phyloP scores from a whole-genome alignment of 306 rosid species.

The Abrus precatorius region DNA sequence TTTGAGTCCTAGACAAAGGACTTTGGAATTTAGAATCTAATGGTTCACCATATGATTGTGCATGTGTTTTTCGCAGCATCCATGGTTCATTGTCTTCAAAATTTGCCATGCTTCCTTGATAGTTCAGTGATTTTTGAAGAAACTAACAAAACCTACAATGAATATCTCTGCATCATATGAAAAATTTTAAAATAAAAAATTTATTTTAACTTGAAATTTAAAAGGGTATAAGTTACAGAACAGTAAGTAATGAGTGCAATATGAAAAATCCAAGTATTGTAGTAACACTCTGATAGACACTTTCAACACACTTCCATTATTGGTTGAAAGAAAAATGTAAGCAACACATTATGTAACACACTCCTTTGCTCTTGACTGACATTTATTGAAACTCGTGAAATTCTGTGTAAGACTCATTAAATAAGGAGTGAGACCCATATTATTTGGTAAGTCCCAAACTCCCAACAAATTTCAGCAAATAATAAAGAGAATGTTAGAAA shows the following conservation, averaged over 20 bases:
- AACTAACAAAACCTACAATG: constrained; percentile 26
- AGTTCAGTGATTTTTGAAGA: constrained; percentile 40
- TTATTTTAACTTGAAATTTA: constrained; percentile 14
- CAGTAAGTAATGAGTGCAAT: neutral
- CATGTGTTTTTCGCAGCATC: constrained; percentile 59
- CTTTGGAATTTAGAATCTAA: constrained; percentile 49
- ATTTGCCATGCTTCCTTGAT: constrained; percentile 60
- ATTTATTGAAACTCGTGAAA: too few species aligned
- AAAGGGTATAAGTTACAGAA: constrained; percentile 14
- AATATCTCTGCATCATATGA: constrained; percentile 8
- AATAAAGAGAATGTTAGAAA: too few species aligned
- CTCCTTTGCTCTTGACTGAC: too few species aligned
- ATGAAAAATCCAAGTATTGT: neutral
- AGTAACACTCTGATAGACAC: too few species aligned
- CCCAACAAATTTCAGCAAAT: too few species aligned
- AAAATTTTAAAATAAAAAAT: constrained; percentile 17
- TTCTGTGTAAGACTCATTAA: too few species aligned
- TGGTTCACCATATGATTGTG: constrained; percentile 49
- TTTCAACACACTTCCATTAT: too few species aligned
- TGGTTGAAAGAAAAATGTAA: too few species aligned
- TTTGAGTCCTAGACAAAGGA: constrained; percentile 58
- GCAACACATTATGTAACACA: too few species aligned
- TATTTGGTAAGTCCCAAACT: too few species aligned
- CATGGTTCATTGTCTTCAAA: constrained; percentile 64
- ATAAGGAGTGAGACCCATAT: too few species aligned